These are phyloP conservation scores for Yarrowia osloensis DNA, from an alignment of 805 yeast genomes.

Conservation along the genomic window DNA sequence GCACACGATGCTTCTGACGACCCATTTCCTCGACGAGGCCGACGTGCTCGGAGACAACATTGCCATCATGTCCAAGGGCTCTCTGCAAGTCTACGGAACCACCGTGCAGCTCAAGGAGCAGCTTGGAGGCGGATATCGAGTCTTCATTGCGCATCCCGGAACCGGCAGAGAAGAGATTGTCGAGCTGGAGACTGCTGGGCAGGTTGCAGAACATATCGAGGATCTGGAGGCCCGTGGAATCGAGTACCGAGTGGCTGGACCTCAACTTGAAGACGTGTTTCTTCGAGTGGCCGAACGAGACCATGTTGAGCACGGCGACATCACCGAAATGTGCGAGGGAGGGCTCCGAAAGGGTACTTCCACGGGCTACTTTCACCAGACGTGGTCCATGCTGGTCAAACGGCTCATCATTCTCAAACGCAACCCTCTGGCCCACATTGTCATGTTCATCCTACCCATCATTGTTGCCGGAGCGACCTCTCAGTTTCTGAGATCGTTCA, in stretches of 20 bases:
- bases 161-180: slow-evolving; percentile 39
- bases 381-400: slow-evolving; percentile 41
- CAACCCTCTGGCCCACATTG: slow-evolving; percentile 39
- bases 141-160: slow-evolving; percentile 38
- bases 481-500: slow-evolving; percentile 34
- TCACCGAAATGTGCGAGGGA: slow-evolving; percentile 16
- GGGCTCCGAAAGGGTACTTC: slow-evolving; percentile 13
- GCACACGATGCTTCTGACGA: slow-evolving; percentile 41
- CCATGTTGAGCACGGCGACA: slow-evolving; percentile 33
- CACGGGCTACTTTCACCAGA: slow-evolving; percentile 36
- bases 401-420: slow-evolving; percentile 39
- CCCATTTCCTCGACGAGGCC: slow-evolving; percentile 45
- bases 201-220: slow-evolving; percentile 37
- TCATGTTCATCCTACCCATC: slow-evolving; percentile 40
- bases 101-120: slow-evolving; percentile 42
- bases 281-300: slow-evolving; percentile 40
- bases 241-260: slow-evolving; percentile 42
- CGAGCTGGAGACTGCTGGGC: slow-evolving; percentile 35
- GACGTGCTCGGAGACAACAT: slow-evolving; percentile 43
- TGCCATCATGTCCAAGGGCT: slow-evolving; percentile 43
- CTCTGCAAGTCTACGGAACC: slow-evolving; percentile 41
- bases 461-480: slow-evolving; percentile 40
- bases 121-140: slow-evolving; percentile 43
- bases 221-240: slow-evolving; percentile 37
- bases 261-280: slow-evolving; percentile 43